Percentiles rank a stretch among this genome's conserved stretches.
These are phyloP conservation scores for Diplotaxis tenuifolia DNA, from an alignment of 345 rosid species.

Conservation along the genomic window DNA sequence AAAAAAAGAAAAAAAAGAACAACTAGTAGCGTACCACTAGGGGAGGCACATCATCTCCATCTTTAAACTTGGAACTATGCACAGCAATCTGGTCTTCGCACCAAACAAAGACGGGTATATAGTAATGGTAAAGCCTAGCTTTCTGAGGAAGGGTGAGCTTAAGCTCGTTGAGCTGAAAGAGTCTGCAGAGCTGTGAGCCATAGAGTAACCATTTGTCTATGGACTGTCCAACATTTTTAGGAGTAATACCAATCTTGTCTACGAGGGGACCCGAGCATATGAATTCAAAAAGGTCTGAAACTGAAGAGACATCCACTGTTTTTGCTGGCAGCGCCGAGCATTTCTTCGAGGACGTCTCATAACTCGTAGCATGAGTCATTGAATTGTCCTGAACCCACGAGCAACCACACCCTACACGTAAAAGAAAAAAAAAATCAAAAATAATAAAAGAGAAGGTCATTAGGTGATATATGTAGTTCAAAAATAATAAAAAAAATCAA, in stretches of 20 bases:
- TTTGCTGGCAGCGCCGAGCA: slow-evolving; percentile 43
- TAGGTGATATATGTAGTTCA: too few species aligned
- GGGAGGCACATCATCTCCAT: slow-evolving; percentile 76
- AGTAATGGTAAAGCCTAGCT: slow-evolving; percentile 84
- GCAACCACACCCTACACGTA: slow-evolving; percentile 42
- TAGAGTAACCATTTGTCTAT: slow-evolving; percentile 79
- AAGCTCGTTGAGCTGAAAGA: slow-evolving; percentile 74
- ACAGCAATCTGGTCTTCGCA: slow-evolving; percentile 82
- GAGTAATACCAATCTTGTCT: slow-evolving; percentile 52
- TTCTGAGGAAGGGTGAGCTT: slow-evolving; percentile 65
- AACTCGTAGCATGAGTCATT: slow-evolving; percentile 19
- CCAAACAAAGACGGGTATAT: slow-evolving; percentile 91
- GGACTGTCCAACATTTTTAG: slow-evolving; percentile 61
- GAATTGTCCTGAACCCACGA: slow-evolving; percentile 61
- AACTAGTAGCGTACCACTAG: slow-evolving; percentile 83
- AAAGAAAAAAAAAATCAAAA: too few species aligned
- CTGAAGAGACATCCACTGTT: slow-evolving; percentile 66
- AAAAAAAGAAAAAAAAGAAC: not conserved
- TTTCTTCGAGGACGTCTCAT: slow-evolving; percentile 17
- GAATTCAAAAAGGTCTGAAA: slow-evolving; percentile 73
- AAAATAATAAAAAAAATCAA: too few species aligned
- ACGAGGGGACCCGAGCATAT: slow-evolving; percentile 87
- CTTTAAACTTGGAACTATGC: slow-evolving; percentile 60
- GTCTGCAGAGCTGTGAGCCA: slow-evolving; percentile 57
- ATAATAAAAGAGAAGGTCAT: not conserved